A percentile compares a stretch with the other conserved stretches of the same genome.
phyloP scores from a whole-genome alignment of 2,329 filamentous ascomycete genomes.

The Phyllosticta citriasiana region DNA sequence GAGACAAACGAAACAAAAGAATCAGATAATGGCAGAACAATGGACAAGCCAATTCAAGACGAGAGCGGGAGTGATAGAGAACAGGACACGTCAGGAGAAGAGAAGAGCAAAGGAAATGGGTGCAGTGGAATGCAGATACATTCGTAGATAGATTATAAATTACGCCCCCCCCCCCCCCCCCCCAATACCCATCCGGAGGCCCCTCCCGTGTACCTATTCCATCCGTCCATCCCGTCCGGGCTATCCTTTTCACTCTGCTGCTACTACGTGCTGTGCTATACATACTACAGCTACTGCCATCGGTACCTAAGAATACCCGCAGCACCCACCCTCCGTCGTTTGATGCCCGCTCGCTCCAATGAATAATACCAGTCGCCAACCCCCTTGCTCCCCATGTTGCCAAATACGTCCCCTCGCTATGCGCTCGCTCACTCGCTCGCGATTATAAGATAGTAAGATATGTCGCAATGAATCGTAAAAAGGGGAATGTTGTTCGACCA shows the following conservation, averaged over 20 bases:
- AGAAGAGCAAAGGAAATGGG: not conserved
- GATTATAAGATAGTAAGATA: not conserved
- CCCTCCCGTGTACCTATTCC: not conserved
- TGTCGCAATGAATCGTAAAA: not conserved
- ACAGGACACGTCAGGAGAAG: no score
- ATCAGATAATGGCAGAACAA: no score
- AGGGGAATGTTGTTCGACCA: not conserved
- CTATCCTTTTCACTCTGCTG: not conserved
- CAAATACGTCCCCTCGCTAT: not conserved
- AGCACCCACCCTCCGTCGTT: not conserved
- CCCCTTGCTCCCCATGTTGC: not conserved
- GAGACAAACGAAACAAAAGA: no score
- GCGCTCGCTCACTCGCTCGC: not conserved
- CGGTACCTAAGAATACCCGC: not conserved
- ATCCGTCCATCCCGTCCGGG: not conserved
- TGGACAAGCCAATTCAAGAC: no score
- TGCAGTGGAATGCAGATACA: not conserved
- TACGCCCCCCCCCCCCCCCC: not conserved
- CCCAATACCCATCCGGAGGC: not conserved
- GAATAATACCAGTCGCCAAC: not conserved
- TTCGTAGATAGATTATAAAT: not conserved
- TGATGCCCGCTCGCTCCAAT: not conserved
- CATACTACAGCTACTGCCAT: not conserved
- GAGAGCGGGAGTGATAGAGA: no score
- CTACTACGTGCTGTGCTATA: not conserved